These are phyloP conservation scores for Lupinus albus DNA, from an alignment of 306 rosid species.

Conservation along the genomic window DNA sequence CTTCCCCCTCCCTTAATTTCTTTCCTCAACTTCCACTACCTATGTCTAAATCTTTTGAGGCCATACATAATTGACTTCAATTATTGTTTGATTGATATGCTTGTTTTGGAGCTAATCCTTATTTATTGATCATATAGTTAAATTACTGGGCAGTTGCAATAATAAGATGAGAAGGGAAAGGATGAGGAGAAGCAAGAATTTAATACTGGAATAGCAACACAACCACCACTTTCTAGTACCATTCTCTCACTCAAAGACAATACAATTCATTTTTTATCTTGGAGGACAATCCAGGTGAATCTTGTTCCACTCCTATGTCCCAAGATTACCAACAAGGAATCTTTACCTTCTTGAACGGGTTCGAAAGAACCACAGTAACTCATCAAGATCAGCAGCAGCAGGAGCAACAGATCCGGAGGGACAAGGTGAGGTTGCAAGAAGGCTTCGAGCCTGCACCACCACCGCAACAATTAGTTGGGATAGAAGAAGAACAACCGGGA, in stretches of 20 bases:
- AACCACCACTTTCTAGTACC: conserved; percentile 38
- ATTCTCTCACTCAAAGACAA: conserved; percentile 33
- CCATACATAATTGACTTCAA: conserved; percentile 25
- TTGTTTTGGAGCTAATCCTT: conserved; percentile 37
- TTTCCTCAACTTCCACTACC: conserved; percentile 3
- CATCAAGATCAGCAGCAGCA: conserved; percentile 46
- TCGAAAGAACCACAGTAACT: conserved; percentile 63
- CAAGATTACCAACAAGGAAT: conserved; percentile 81
- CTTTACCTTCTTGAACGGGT: conserved; percentile 77
- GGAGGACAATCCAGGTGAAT: conserved; percentile 19
- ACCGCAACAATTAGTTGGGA: conserved; percentile 59
- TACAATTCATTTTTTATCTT: conserved; percentile 37
- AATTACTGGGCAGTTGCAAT: conserved; percentile 24
- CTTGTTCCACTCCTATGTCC: conserved; percentile 75
- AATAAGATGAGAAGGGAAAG: not conserved
- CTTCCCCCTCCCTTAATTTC: conserved; percentile 5
- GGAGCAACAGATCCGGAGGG: conserved; percentile 82
- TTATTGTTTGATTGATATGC: conserved; percentile 29
- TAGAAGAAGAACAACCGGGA: conserved; percentile 63
- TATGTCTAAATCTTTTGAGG: not conserved
- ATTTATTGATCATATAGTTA: conserved; percentile 17
- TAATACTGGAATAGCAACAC: conserved; percentile 66
- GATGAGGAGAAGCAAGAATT: conserved; percentile 29
- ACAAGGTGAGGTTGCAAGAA: conserved; percentile 66
- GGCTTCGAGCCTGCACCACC: conserved; percentile 55